Conservation (phyloP, 805 yeast species). For the Kodamaea leandrae region DNA sequence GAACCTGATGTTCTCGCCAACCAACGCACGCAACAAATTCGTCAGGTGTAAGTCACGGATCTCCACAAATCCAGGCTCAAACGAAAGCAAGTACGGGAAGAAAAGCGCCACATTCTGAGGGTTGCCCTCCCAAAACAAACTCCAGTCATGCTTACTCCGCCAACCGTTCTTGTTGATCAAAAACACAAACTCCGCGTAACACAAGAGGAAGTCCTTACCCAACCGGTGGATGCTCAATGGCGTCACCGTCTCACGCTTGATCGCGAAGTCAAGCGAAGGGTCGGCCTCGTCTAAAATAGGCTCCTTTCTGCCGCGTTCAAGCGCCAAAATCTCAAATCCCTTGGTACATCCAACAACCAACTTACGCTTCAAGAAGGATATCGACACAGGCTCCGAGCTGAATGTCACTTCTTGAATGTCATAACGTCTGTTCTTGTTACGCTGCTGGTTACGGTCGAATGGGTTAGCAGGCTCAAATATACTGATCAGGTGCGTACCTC, state of each 20-base stretch:
- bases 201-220: conserved; percentile 75
- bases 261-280: conserved; percentile 92
- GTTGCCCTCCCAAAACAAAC: conserved; percentile 93
- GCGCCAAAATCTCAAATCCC: conserved; percentile 92
- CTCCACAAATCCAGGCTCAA: conserved; percentile 87
- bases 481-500: conserved; percentile 75
- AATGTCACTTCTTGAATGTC: conserved; percentile 75
- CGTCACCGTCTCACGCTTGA: conserved; percentile 68
- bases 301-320: conserved; percentile 82
- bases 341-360: conserved; percentile 94
- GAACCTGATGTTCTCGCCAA: conserved; percentile 88
- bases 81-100: conserved; percentile 90
- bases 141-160: conserved; percentile 92
- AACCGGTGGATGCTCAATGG: conserved; percentile 91
- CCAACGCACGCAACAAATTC: conserved; percentile 79
- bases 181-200: conserved; percentile 91
- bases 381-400: conserved; percentile 85
- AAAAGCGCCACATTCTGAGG: conserved; percentile 91
- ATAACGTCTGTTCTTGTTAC: conserved; percentile 57
- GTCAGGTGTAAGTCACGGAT: conserved; percentile 88
- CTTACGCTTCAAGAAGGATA: conserved; percentile 83
- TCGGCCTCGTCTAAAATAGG: conserved; percentile 96
- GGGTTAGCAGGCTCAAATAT: conserved; percentile 91
- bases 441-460: conserved; percentile 47
- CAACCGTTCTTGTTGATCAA: conserved; percentile 94